These are phyloP conservation scores for Fusarium coffeatum DNA, from an alignment of 2,329 filamentous ascomycete species.

Conservation along the genomic window DNA sequence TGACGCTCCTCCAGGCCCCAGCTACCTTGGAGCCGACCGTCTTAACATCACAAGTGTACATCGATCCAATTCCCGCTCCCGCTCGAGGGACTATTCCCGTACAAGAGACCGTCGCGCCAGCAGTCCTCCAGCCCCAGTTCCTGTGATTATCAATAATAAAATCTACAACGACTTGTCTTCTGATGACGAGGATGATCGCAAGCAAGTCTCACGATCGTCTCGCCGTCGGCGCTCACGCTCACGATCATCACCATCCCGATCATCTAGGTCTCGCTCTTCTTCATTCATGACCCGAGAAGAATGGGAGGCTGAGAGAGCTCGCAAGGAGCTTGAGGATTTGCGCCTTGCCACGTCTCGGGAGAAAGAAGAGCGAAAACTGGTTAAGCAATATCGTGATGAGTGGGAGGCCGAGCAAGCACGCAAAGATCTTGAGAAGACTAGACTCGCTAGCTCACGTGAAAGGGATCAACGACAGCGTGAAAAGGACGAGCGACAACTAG, in stretches of 20 bases:
- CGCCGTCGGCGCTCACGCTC: slow-evolving; percentile 49
- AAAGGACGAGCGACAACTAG: slow-evolving; percentile 30
- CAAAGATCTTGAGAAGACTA: slow-evolving; percentile 59
- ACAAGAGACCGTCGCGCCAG: slow-evolving; percentile 61
- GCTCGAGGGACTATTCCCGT: slow-evolving; percentile 57
- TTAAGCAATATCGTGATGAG: slow-evolving; percentile 58
- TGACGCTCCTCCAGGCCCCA: slow-evolving; percentile 55
- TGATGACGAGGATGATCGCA: slow-evolving; percentile 51
- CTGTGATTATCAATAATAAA: slow-evolving; percentile 69
- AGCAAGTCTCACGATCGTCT: slow-evolving; percentile 45
- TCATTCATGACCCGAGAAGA: slow-evolving; percentile 58
- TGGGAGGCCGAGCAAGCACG: slow-evolving; percentile 55
- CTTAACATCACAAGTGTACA: slow-evolving; percentile 58
- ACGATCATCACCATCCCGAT: slow-evolving; percentile 50
- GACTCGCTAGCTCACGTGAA: slow-evolving; percentile 55
- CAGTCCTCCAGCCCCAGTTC: slow-evolving; percentile 54
- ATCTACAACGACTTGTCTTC: slow-evolving; percentile 63
- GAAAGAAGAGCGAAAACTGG: slow-evolving; percentile 51
- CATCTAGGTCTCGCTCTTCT: slow-evolving; percentile 47
- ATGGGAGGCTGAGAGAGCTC: slow-evolving; percentile 54
- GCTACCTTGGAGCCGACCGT: slow-evolving; percentile 59
- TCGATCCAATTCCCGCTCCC: slow-evolving; percentile 46
- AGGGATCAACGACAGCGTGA: slow-evolving; percentile 49
- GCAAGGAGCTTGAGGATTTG: slow-evolving; percentile 59
- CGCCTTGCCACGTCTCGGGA: slow-evolving; percentile 55